Base-by-base conservation (phyloP, 169 alveolate genomes). In the Cryptosporidium bovis region DNA sequence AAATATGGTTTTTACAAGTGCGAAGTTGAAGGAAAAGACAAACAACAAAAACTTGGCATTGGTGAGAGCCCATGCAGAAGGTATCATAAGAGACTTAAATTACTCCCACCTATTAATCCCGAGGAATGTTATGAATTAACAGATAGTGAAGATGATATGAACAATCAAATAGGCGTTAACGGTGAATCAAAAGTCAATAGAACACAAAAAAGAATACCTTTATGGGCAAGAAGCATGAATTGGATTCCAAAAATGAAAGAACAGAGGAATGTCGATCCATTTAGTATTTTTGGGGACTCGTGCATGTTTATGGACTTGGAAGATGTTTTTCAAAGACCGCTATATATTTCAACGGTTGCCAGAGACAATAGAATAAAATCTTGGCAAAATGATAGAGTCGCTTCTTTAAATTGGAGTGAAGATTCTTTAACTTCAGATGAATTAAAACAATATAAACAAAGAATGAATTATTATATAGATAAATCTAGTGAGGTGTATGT, bases 61-160 rank as follows among this genome's bases (percentile, higher is more conserved):
- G 87, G 87, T 15, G 87, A 77, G 33, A 77, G 87, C 33, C 87
- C 87, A 3, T 77, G 87, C 31, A 77, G 87, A 33, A 56, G 87
- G 18, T 77, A 77, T 53, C 87, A 77, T 24, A 77, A 77, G 27
- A 65, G 87, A 20, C 64, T 77, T 20, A 77, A 77, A n/a, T 51
- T 60, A 10, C 60, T 77, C n/a, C 71, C 87, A 16, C 87, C 69
- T 1, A 53, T 60, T 27, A 77, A 77, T 48, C 69, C 71, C 3
- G 87, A 77, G 5, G 87, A 77, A 5, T 24, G 71, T n/a, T 77
- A 77, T 46, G 51, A 24, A 8, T 51, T 77, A 48, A 77, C 87
- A 20, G 87, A 77, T 53, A 77, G 87, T 31, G 87, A 77, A 24
- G 87, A 77, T 48, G 62, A 62, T 10, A 50, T 18, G 51, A 44